phyloP scores from a whole-genome alignment of 2,329 filamentous ascomycete genomes.

The Diaporthe ampelina region DNA sequence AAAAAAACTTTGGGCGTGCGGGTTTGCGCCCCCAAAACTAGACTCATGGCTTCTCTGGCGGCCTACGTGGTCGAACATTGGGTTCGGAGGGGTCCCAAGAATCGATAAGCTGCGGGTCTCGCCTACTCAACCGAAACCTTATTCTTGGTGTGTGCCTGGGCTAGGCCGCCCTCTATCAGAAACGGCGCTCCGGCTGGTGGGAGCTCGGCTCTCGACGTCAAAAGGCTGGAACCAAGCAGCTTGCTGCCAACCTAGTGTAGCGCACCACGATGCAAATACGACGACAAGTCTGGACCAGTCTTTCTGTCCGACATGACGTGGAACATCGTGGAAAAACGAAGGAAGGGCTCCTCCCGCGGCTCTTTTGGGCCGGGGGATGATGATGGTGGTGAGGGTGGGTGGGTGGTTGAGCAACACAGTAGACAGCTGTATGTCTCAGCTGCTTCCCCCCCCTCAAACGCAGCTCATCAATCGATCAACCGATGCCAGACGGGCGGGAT shows the following conservation, averaged over 20 bases:
- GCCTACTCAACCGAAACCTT: conserved; percentile 27
- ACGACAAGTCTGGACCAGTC: conserved; percentile 27
- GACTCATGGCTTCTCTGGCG: not conserved
- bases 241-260: not conserved
- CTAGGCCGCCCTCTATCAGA: not conserved
- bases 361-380: not conserved
- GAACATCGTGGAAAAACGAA: not conserved
- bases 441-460: not conserved
- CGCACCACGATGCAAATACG: not conserved
- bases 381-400: not conserved
- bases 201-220: conserved; percentile 7
- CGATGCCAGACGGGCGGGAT: conserved; percentile 14
- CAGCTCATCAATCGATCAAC: conserved; percentile 7
- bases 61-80: not conserved
- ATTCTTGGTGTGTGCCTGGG: conserved; percentile 7
- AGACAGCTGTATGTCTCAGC: conserved; percentile 20
- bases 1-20: not conserved
- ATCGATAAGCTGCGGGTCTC: conserved; percentile 21
- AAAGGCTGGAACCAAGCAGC: not conserved
- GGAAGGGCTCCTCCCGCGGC: conserved; percentile 5
- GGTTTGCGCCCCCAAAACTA: not conserved
- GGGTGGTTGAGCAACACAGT: not conserved
- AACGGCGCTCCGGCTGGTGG: conserved; percentile 25
- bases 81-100: conserved; percentile 1
- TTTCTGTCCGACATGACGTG: not conserved